phyloP scores from a whole-genome alignment of 805 yeast genomes.

The Metschnikowia drakensbergensis region DNA sequence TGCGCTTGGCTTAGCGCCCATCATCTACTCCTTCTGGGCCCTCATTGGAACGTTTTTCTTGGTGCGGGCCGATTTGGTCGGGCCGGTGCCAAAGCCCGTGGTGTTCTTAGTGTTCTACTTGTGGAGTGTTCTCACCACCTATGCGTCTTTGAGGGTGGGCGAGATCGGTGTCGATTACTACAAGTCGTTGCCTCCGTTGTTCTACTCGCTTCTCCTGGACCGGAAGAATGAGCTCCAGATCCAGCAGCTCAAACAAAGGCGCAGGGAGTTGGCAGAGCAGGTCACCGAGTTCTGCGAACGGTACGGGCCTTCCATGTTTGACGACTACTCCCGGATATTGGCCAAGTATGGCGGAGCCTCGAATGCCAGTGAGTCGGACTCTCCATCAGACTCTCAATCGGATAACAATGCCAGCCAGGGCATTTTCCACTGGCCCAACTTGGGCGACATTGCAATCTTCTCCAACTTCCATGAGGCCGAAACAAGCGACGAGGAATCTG shows the following conservation, averaged over 20 bases:
- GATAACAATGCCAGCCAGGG: not conserved
- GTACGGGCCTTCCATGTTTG: constrained; percentile 38
- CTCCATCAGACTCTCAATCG: not conserved
- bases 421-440: constrained; percentile 18
- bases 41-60: constrained; percentile 26
- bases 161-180: constrained; percentile 42
- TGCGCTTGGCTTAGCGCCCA: constrained; percentile 40
- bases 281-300: constrained; percentile 35
- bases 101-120: constrained; percentile 32
- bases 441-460: constrained; percentile 31
- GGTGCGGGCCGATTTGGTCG: constrained; percentile 11
- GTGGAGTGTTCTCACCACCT: constrained; percentile 38
- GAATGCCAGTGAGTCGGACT: not conserved
- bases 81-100: constrained; percentile 11
- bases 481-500: not conserved
- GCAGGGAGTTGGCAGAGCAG: constrained; percentile 25
- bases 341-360: not conserved
- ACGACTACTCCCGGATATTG: constrained; percentile 30
- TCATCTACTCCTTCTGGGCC: constrained; percentile 37
- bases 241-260: constrained; percentile 26
- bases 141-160: constrained; percentile 39
- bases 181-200: constrained; percentile 37
- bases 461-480: constrained; percentile 12
- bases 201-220: constrained; percentile 30
- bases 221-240: constrained; percentile 30